phyloP scores from a whole-genome alignment of 2,329 filamentous ascomycete genomes.

The Davidsoniella australis region DNA sequence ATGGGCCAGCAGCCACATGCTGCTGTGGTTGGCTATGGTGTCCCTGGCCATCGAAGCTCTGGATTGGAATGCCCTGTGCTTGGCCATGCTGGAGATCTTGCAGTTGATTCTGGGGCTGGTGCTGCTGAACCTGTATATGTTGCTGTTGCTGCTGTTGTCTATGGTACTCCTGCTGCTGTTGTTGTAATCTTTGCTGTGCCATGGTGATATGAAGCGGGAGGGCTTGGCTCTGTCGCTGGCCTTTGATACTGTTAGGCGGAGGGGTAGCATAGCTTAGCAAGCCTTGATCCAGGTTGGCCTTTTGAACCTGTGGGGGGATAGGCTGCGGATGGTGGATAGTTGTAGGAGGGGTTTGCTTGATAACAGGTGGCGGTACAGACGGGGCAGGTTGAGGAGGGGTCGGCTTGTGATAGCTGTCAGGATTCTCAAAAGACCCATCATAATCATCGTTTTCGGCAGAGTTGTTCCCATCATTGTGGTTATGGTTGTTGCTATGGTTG shows the following conservation, averaged over 20 bases:
- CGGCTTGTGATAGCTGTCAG: too few species aligned
- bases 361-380: conserved; percentile 26
- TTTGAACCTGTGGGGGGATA: conserved; percentile 38
- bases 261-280: conserved; percentile 14
- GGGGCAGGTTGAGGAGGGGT: conserved; percentile 25
- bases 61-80: not conserved
- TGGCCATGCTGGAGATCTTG: conserved; percentile 6
- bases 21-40: not conserved
- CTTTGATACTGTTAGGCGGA: conserved; percentile 11
- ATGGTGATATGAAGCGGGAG: conserved; percentile 9
- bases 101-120: not conserved
- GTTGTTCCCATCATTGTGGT: not conserved
- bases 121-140: conserved; percentile 6
- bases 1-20: not conserved
- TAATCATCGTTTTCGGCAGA: too few species aligned
- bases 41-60: not conserved
- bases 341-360: conserved; percentile 18
- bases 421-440: too few species aligned
- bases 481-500: not conserved
- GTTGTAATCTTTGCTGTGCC: conserved; percentile 10
- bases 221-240: conserved; percentile 5
- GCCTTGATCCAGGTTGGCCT: conserved; percentile 21
- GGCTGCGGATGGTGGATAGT: conserved; percentile 28
- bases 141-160: conserved; percentile 8
- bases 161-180: conserved; percentile 13